Percentiles rank a stretch among this genome's conserved stretches.
Conservation (phyloP, 805 yeast species). For the Barnettozyma sucrosica region DNA sequence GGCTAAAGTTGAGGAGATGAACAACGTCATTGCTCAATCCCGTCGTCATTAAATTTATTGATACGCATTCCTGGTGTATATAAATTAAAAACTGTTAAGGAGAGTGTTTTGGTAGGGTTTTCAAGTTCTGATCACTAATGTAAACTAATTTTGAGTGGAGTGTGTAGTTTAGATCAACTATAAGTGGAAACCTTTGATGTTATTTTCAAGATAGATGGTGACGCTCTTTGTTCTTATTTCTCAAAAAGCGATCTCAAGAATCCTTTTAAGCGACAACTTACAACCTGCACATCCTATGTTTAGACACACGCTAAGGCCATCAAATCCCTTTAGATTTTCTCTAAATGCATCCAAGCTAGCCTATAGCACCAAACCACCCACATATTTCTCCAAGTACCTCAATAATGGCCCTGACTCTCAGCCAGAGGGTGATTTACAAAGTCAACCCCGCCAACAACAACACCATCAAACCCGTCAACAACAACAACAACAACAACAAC, state of each 20-base stretch:
- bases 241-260: not conserved
- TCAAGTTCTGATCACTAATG: conserved; percentile 1
- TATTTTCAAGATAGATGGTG: not conserved
- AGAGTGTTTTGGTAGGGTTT: not conserved
- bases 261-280: not conserved
- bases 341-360: not conserved
- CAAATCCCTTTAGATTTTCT: not conserved
- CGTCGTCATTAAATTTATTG: conserved; percentile 69
- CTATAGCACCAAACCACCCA: conserved; percentile 5
- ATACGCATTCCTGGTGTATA: conserved; percentile 7
- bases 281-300: not conserved
- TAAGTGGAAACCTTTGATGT: too few species aligned
- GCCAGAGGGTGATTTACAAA: not conserved
- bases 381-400: conserved; percentile 6
- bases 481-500: not conserved
- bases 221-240: not conserved
- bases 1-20: conserved; percentile 99
- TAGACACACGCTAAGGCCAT: not conserved
- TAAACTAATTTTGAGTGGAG: not conserved
- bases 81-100: conserved; percentile 1
- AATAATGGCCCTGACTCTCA: not conserved
- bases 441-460: not conserved
- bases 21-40: conserved; percentile 90
- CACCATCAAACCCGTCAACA: not conserved
- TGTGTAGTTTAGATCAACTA: not conserved